phyloP scores from a whole-genome alignment of 2,329 filamentous ascomycete genomes.

The Dactylella cylindrospora region DNA sequence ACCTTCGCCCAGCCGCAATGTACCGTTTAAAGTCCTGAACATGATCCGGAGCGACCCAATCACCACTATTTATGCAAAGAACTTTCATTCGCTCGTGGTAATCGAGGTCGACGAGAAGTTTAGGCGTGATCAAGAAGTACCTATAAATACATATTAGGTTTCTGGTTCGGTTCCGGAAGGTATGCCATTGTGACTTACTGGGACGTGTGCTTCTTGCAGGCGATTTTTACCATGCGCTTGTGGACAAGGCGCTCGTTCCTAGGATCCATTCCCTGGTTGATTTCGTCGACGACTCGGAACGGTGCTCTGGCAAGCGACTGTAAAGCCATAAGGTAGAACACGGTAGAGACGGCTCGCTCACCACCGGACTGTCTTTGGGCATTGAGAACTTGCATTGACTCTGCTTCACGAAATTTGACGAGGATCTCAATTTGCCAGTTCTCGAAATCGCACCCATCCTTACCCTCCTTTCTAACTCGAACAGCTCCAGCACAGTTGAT shows the following conservation, averaged over 20 bases:
- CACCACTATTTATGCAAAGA: slow-evolving; percentile 88
- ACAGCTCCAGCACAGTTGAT: slow-evolving; percentile 95
- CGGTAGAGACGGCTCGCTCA: slow-evolving; percentile 92
- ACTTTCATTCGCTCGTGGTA: slow-evolving; percentile 92
- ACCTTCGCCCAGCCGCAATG: slow-evolving; percentile 29
- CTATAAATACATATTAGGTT: slow-evolving; percentile 44
- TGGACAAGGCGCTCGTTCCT: slow-evolving; percentile 98
- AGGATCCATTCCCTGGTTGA: slow-evolving; percentile 99
- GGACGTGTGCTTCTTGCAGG: slow-evolving; percentile 75
- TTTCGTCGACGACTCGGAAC: slow-evolving; percentile 98
- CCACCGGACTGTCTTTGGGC: slow-evolving; percentile 94
- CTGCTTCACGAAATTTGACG: slow-evolving; percentile 91
- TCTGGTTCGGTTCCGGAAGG: not conserved
- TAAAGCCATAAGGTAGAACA: slow-evolving; percentile 98
- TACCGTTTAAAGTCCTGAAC: slow-evolving; percentile 54
- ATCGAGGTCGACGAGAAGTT: slow-evolving; percentile 78
- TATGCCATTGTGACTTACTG: slow-evolving; percentile 52
- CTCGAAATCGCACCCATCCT: slow-evolving; percentile 70
- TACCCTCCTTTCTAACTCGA: slow-evolving; percentile 75
- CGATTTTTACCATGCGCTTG: slow-evolving; percentile 96
- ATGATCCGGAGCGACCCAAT: slow-evolving; percentile 55
- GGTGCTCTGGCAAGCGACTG: slow-evolving; percentile 91
- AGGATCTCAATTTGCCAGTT: slow-evolving; percentile 91
- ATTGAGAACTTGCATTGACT: slow-evolving; percentile 80
- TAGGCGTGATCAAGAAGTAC: slow-evolving; percentile 98